Evolutionary conservation across 495 filamentous ascomycete genomes (phyloP).

Genomic region (Hypomontagnella monticulosa): DNA sequence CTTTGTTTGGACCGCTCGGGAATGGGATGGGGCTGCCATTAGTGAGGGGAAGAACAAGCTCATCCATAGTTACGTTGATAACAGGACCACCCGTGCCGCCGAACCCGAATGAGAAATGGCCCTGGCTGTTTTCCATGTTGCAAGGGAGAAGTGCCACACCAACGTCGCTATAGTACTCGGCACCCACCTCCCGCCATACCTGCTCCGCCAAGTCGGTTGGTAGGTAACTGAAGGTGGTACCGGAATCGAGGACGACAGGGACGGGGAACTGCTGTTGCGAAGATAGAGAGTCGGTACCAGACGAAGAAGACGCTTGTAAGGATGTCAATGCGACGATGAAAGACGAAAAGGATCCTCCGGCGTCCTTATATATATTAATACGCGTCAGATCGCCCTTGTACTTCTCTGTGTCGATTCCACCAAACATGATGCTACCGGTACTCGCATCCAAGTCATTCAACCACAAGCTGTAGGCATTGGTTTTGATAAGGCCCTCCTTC

Average conservation of each 20-base stretch:
- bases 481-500: conserved; percentile 75
- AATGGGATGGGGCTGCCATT: conserved; percentile 56
- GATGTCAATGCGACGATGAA: conserved; percentile 81
- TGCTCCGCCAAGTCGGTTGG: conserved; percentile 72
- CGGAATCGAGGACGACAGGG: conserved; percentile 85
- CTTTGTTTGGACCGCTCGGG: conserved; percentile 57
- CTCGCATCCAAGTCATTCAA: conserved; percentile 74
- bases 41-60: conserved; percentile 75
- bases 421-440: conserved; percentile 72
- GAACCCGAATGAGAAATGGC: conserved; percentile 78
- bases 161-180: conserved; percentile 57
- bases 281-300: conserved; percentile 61
- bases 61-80: conserved; percentile 78
- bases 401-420: conserved; percentile 89
- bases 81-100: conserved; percentile 66
- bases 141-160: conserved; percentile 76
- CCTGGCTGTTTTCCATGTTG: conserved; percentile 65
- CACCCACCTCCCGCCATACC: conserved; percentile 76
- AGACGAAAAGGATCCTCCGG: conserved; percentile 61
- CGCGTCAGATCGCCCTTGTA: conserved; percentile 78
- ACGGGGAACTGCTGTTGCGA: conserved; percentile 58
- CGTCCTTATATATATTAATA: conserved; percentile 66
- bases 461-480: conserved; percentile 90
- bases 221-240: conserved; percentile 86
- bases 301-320: conserved; percentile 54